These are phyloP conservation scores for Fusarium beomiforme DNA, from an alignment of 2,329 filamentous ascomycete genomes.

Conservation along the genomic window DNA sequence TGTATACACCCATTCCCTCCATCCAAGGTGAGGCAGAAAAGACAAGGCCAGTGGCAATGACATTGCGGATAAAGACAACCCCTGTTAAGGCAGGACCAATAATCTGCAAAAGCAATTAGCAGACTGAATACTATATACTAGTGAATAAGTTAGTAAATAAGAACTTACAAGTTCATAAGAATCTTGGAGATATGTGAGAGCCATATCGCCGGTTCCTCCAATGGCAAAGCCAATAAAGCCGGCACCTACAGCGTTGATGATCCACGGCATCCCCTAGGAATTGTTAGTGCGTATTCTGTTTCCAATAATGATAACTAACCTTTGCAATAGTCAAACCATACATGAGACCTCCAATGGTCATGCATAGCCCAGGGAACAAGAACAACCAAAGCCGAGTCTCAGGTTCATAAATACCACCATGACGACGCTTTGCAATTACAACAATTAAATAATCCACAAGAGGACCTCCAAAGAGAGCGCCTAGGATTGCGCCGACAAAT, in stretches of 20 bases:
- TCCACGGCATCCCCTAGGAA: conserved; percentile 31
- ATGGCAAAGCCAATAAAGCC: conserved; percentile 32
- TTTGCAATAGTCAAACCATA: conserved; percentile 31
- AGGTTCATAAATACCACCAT: conserved; percentile 31
- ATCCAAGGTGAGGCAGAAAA: conserved; percentile 29
- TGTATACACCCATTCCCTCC: conserved; percentile 21
- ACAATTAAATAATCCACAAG: conserved; percentile 25
- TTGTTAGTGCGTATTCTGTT: fast-evolving
- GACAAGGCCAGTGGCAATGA: conserved; percentile 18
- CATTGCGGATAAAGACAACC: conserved; percentile 31
- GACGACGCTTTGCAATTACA: conserved; percentile 15
- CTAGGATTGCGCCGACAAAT: conserved; percentile 19
- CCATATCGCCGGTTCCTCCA: conserved; percentile 28
- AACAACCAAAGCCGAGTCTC: conserved; percentile 35
- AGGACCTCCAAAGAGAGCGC: conserved; percentile 18
- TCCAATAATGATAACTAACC: background rate
- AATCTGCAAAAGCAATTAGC: too few species aligned
- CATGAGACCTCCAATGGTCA: conserved; percentile 31
- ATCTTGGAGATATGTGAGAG: conserved; percentile 31
- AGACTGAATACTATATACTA: too few species aligned
- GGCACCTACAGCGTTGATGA: conserved; percentile 27
- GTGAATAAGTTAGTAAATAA: too few species aligned
- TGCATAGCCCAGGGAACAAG: conserved; percentile 17
- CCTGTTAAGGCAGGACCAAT: conserved; percentile 25
- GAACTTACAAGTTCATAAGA: conserved; percentile 25